A percentile compares a stretch with the other conserved stretches of the same genome.
Conservation (phyloP, 164 flowering plant species). For the Magnolia sinica region DNA sequence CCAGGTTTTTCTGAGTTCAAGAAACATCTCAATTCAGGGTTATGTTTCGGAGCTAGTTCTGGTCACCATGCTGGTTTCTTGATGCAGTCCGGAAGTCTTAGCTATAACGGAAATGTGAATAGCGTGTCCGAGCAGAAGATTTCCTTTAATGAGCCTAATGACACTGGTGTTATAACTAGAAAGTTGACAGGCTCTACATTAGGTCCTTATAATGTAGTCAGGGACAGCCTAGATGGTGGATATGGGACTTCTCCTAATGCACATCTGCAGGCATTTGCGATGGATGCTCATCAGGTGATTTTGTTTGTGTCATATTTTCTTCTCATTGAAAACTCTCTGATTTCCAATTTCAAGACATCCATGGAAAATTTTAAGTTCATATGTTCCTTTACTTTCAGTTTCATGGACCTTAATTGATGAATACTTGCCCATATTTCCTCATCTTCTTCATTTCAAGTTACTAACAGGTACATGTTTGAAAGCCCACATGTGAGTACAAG, state of each 20-base stretch:
- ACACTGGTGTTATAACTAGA: slow-evolving; percentile 21
- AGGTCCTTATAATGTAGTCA: slow-evolving; percentile 15
- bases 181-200: slow-evolving; percentile 24
- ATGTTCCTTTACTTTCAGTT: no score
- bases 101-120: slow-evolving; percentile 11
- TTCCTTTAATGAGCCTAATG: slow-evolving; percentile 19
- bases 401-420: no score
- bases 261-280: slow-evolving; percentile 9
- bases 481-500: no score
- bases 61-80: slow-evolving; percentile 15
- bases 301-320: background rate
- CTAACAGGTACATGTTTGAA: no score
- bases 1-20: background rate
- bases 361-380: no score
- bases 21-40: slow-evolving; percentile 9
- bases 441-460: no score
- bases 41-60: slow-evolving; percentile 20
- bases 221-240: slow-evolving; percentile 14
- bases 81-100: slow-evolving; percentile 22
- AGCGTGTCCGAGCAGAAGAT: slow-evolving; percentile 16
- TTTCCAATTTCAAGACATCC: no score
- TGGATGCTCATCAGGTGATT: slow-evolving; percentile 29
- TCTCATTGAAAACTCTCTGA: no score
- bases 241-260: slow-evolving; percentile 14
- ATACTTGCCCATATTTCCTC: no score